A percentile compares a stretch with the other conserved stretches of the same genome.
Conservation (phyloP, 2,329 filamentous ascomycete species). For the Aureobasidium sp. region DNA sequence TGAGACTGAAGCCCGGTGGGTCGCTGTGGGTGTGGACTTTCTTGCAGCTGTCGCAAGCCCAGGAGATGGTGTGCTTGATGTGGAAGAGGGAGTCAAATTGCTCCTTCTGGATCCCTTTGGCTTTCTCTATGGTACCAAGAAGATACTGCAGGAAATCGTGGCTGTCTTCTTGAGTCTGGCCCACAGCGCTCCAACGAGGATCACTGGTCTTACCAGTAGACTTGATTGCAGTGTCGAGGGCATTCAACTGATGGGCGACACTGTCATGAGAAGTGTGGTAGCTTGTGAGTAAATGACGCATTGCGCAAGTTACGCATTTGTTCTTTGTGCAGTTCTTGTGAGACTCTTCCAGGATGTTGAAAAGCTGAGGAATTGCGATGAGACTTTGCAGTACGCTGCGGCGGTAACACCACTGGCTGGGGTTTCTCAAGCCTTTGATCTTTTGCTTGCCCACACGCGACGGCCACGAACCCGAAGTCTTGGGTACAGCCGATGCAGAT, state of each 20-base stretch:
- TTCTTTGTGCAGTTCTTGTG: constrained; percentile 16
- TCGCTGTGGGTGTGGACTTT: constrained; percentile 7
- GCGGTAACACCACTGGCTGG: constrained; percentile 21
- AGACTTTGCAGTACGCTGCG: constrained; percentile 19
- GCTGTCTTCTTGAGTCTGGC: constrained; percentile 18
- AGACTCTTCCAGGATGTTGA: constrained; percentile 18
- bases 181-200: constrained; percentile 15
- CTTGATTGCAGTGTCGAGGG: constrained; percentile 17
- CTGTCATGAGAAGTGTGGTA: constrained; percentile 12
- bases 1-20: constrained; percentile 15
- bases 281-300: constrained; percentile 10
- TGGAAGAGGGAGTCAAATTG: constrained; percentile 15
- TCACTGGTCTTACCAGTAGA: constrained; percentile 14
- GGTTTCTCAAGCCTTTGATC: constrained; percentile 19
- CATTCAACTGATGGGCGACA: constrained; percentile 4
- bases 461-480: constrained; percentile 15
- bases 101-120: constrained; percentile 6
- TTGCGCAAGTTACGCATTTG: constrained; percentile 18
- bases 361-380: constrained; percentile 19
- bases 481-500: neutral
- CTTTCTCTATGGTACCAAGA: constrained; percentile 13
- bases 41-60: constrained; percentile 17
- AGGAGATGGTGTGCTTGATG: constrained; percentile 17
- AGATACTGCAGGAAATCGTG: constrained; percentile 18
- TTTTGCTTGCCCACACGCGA: constrained; percentile 12